Base-by-base conservation (phyloP, 2,329 filamentous ascomycete species). In the Madurella mycetomatis region DNA sequence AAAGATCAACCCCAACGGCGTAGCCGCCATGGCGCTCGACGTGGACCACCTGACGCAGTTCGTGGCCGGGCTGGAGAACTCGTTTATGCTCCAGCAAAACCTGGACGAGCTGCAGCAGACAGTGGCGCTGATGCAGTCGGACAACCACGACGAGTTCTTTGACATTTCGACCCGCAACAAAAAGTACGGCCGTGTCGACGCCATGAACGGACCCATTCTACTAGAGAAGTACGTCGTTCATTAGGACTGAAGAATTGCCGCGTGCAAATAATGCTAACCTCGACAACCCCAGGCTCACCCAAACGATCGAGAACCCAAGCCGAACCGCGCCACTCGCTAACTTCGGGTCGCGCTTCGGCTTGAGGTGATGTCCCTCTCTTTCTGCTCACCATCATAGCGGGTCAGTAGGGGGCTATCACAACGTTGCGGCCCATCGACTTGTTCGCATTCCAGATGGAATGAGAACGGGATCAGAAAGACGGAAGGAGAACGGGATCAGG, bases 121-220 rank as follows among this genome's bases (percentile, higher is more conserved):
- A 1, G 87, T 96, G 45, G 84, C 88, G 56, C 78, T 99, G 25
- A 88, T 99, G 81, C 85, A 89, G 66, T 83, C 82, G 1, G 90
- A 95, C 41, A 95, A 95, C 64, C 84, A 90, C n/a, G 92, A 97
- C 61, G 92, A 97, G 70, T 99, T 96, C 71, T 99, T 94, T 69
- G 94, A 99, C 67, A 87, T 94, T 47, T 88, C 87, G 5, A 88
- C 87, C 13, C 79, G 91, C 49, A 96, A 96, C 72, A 92, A 88
- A 74, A 95, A 96, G 69, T 99, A 96, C 68, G 88, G 91, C 15
- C 86, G 90, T 51, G 95, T 99, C 34, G 90, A 97, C 72, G 88
- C 90, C 49, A 78, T 95, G 69, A 95, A 95, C 68, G 94, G 92
- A 0, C 90, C 92, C 0, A 77, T 90, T 41, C 69, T 99, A 58